These are phyloP conservation scores for Myxozyma udenii DNA, from an alignment of 805 yeast species.

Conservation along the genomic window DNA sequence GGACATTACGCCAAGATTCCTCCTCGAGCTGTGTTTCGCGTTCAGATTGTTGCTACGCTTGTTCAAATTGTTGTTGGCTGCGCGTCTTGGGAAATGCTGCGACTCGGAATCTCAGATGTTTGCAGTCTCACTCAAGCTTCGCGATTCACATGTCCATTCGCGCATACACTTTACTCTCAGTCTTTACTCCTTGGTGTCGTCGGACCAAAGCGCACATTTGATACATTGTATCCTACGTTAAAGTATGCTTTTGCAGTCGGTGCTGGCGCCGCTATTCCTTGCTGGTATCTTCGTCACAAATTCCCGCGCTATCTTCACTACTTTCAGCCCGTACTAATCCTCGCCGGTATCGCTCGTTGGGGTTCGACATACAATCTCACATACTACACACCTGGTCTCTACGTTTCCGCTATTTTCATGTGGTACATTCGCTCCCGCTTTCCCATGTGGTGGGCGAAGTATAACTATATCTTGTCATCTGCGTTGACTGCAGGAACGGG, in stretches of 20 bases:
- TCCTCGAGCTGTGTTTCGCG: conserved; percentile 57
- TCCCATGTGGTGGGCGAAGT: conserved; percentile 71
- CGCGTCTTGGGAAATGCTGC: conserved; percentile 44
- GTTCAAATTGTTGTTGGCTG: conserved; percentile 43
- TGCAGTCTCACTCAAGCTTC: conserved; percentile 47
- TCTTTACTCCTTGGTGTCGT: conserved; percentile 62
- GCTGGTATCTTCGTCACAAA: conserved; percentile 35
- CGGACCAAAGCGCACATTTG: conserved; percentile 60
- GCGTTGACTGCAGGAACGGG: conserved; percentile 68
- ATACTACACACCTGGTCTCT: conserved; percentile 71
- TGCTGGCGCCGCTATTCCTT: conserved; percentile 45
- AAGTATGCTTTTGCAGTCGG: conserved; percentile 63
- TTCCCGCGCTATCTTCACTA: conserved; percentile 38
- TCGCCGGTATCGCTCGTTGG: conserved; percentile 37
- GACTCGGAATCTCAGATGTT: conserved; percentile 36
- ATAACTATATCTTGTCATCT: conserved; percentile 62
- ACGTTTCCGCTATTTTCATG: conserved; percentile 57
- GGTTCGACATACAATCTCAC: conserved; percentile 56
- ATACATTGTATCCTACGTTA: conserved; percentile 50
- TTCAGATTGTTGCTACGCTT: conserved; percentile 47
- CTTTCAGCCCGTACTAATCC: conserved; percentile 65
- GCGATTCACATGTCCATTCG: conserved; percentile 49
- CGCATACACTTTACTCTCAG: conserved; percentile 51
- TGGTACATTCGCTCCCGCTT: conserved; percentile 53
- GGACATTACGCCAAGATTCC: conserved; percentile 65